These are phyloP conservation scores for Hyphopichia homilentoma DNA, from an alignment of 805 yeast genomes.

Conservation along the genomic window DNA sequence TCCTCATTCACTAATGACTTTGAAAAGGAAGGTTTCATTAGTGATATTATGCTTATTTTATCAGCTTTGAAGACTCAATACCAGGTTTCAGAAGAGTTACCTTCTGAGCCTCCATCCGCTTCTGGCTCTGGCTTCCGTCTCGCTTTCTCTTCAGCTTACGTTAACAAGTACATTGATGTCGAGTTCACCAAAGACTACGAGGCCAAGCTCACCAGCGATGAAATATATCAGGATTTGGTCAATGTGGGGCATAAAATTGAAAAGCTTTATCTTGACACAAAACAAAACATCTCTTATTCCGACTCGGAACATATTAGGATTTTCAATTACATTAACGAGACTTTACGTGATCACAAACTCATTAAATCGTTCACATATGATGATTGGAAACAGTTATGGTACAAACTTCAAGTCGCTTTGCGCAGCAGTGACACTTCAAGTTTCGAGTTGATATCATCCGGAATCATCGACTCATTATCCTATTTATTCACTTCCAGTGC, in stretches of 20 bases:
- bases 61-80: conserved; percentile 14
- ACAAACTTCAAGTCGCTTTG: conserved; percentile 13
- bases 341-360: conserved; percentile 5
- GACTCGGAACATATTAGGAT: conserved; percentile 12
- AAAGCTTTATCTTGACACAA: conserved; percentile 18
- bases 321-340: conserved; percentile 10
- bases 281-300: conserved; percentile 13
- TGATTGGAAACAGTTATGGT: conserved; percentile 28
- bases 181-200: conserved; percentile 29
- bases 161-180: conserved; percentile 24
- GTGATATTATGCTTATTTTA: conserved; percentile 41
- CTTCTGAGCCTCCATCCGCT: no score
- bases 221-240: conserved; percentile 12
- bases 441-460: conserved; percentile 71
- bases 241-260: conserved; percentile 22
- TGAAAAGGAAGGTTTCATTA: conserved; percentile 69
- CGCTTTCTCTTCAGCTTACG: conserved; percentile 11
- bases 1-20: conserved; percentile 44
- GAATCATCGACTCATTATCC: conserved; percentile 47
- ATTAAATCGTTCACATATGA: conserved; percentile 27
- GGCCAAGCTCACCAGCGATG: conserved; percentile 12
- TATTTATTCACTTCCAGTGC: conserved; percentile 24
- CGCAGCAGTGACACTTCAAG: conserved; percentile 48
- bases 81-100: conserved; percentile 11
- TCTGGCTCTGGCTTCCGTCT: conserved; percentile 1